Percentiles rank a stretch among this genome's conserved stretches.
Evolutionary conservation across 2,329 filamentous ascomycete genomes (phyloP).

Genomic region (Plenodomus lindquistii): DNA sequence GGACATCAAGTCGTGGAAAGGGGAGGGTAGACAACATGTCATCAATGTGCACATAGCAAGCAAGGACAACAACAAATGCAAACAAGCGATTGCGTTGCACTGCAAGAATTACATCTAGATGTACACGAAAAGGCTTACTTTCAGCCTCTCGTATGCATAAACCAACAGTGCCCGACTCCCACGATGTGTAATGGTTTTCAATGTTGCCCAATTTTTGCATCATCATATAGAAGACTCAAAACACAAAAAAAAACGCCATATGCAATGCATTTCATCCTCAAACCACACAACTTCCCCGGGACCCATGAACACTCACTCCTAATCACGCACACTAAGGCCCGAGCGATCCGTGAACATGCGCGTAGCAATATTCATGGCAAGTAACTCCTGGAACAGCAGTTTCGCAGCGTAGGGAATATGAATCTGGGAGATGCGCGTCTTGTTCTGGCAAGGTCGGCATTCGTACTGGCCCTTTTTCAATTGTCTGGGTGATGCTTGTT

Average conservation of each 20-base stretch:
- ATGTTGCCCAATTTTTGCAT: no score
- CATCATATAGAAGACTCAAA: no score
- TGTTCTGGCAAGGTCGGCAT: constrained; percentile 97
- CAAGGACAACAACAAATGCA: no score
- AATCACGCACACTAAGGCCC: constrained; percentile 68
- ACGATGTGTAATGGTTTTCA: no score
- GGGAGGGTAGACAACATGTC: no score
- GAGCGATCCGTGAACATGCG: constrained; percentile 93
- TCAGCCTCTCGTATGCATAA: no score
- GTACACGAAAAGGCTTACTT: no score
- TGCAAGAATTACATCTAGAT: no score
- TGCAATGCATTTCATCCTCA: neutral
- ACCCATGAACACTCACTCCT: constrained; percentile 2
- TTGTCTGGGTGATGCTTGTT: constrained; percentile 60
- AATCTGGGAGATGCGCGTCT: constrained; percentile 96
- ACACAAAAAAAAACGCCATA: neutral
- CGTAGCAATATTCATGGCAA: constrained; percentile 97
- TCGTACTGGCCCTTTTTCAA: constrained; percentile 95
- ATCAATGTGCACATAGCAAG: no score
- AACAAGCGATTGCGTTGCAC: no score
- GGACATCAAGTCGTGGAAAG: no score
- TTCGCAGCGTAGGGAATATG: constrained; percentile 98
- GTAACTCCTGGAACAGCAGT: constrained; percentile 95
- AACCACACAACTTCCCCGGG: neutral
- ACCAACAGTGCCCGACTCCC: no score